A percentile compares a stretch with the other conserved stretches of the same genome.
Evolutionary conservation across 73 alveolate genomes (phyloP).

Genomic region (Tetrahymena thermophila): DNA sequence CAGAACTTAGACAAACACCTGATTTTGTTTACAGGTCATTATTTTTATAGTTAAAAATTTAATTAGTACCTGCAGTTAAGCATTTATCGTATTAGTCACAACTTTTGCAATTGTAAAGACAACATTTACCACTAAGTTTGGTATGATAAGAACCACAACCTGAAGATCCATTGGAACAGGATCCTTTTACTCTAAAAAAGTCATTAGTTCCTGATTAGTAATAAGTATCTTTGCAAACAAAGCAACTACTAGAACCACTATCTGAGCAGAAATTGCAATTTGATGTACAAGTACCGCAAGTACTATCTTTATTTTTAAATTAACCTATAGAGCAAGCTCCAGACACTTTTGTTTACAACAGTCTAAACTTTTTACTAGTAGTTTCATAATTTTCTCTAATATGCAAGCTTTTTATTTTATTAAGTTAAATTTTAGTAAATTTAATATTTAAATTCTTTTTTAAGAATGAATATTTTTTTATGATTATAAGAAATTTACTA

Average conservation of each 20-base stretch:
- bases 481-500: neutral
- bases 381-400: neutral
- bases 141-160: neutral
- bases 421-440: too few relatives aligned
- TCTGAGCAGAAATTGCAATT: neutral
- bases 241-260: neutral
- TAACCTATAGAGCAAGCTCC: neutral
- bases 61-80: neutral
- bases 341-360: neutral
- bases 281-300: neutral
- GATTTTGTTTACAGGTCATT: neutral
- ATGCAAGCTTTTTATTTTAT: neutral
- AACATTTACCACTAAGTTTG: neutral
- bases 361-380: neutral
- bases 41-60: neutral
- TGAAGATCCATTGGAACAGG: neutral
- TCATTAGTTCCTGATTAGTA: neutral
- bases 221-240: neutral
- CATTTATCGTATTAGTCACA: neutral
- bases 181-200: neutral
- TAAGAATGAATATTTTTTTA: too few relatives aligned
- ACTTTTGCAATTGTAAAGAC: neutral
- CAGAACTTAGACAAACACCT: neutral
- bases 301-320: neutral
- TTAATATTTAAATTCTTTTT: too few relatives aligned